A percentile compares a stretch with the other conserved stretches of the same genome.
phyloP scores from a whole-genome alignment of 306 rosid genomes.

The Pyrus pyrifolia region DNA sequence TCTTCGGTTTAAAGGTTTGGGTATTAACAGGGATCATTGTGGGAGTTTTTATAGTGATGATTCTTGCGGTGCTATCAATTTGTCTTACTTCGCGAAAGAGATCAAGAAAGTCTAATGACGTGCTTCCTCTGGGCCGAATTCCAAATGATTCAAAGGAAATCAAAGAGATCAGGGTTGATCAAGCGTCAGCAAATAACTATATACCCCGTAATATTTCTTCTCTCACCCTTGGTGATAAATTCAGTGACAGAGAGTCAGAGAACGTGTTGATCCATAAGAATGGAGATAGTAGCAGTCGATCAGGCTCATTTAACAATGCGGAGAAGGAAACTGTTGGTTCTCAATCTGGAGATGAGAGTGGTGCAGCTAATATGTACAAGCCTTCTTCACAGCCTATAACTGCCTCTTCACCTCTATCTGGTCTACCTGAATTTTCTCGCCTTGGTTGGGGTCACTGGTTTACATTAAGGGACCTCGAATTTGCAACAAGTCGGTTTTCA shows the following conservation, averaged over 20 bases:
- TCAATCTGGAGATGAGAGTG: constrained; percentile 62
- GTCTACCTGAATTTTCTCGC: constrained; percentile 87
- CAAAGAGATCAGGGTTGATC: constrained; percentile 82
- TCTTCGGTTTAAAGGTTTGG: constrained; percentile 78
- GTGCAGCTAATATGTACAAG: constrained; percentile 30
- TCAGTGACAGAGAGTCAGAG: constrained; percentile 54
- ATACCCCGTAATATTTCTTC: constrained; percentile 30
- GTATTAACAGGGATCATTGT: constrained; percentile 65
- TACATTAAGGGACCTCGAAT: constrained; percentile 83
- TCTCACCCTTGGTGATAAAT: constrained; percentile 47
- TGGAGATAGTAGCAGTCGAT: constrained; percentile 61
- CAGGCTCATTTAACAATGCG: constrained; percentile 56
- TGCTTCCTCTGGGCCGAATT: constrained; percentile 51
- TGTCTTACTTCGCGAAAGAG: constrained; percentile 71
- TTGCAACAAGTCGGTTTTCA: constrained; percentile 76
- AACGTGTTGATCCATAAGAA: constrained; percentile 59
- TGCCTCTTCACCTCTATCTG: constrained; percentile 69
- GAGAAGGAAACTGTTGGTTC: constrained; percentile 57
- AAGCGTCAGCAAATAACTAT: constrained; percentile 46
- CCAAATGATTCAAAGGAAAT: constrained; percentile 71
- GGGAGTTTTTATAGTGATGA: constrained; percentile 55
- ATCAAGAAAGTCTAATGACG: constrained; percentile 55
- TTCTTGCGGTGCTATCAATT: constrained; percentile 65
- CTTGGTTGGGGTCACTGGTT: constrained; percentile 99
- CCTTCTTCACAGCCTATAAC: constrained; percentile 44